These are phyloP conservation scores for Ganoderma sp. DNA, from an alignment of 1,284 basidiomycete species.

Conservation along the genomic window DNA sequence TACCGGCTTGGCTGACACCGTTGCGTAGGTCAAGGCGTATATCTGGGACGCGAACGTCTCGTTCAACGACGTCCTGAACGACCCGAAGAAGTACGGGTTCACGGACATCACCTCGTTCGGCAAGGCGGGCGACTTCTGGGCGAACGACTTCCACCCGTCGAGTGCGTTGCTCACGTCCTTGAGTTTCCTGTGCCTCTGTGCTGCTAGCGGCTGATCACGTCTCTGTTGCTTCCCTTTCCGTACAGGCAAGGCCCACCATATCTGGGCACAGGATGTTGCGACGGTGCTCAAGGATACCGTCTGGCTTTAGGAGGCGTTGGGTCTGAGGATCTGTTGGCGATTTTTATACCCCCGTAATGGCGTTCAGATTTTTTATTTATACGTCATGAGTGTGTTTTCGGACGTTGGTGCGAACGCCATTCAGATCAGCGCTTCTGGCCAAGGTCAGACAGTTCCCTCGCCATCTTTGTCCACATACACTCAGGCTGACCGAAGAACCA, in stretches of 20 bases:
- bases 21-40: constrained; percentile 51
- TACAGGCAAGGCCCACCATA: constrained; percentile 31
- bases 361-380: too few relatives aligned
- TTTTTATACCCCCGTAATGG: too few relatives aligned
- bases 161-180: constrained; percentile 1
- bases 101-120: constrained; percentile 57
- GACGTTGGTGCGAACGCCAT: too few relatives aligned
- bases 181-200: too few relatives aligned
- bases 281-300: constrained; percentile 20
- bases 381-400: too few relatives aligned
- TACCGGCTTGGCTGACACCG: too few relatives aligned
- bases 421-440: too few relatives aligned
- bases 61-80: constrained; percentile 57
- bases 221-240: too few relatives aligned
- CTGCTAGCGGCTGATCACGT: too few relatives aligned
- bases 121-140: constrained; percentile 59
- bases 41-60: constrained; percentile 57
- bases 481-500: too few relatives aligned
- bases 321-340: not conserved
- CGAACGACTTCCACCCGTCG: constrained; percentile 34
- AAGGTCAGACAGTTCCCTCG: too few relatives aligned
- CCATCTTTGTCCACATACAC: too few relatives aligned
- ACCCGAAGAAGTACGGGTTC: constrained; percentile 57
- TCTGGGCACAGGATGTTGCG: constrained; percentile 35
- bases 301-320: not conserved